Evolutionary conservation across 116 monocot species (phyloP).

Genomic region (Zostera marina): DNA sequence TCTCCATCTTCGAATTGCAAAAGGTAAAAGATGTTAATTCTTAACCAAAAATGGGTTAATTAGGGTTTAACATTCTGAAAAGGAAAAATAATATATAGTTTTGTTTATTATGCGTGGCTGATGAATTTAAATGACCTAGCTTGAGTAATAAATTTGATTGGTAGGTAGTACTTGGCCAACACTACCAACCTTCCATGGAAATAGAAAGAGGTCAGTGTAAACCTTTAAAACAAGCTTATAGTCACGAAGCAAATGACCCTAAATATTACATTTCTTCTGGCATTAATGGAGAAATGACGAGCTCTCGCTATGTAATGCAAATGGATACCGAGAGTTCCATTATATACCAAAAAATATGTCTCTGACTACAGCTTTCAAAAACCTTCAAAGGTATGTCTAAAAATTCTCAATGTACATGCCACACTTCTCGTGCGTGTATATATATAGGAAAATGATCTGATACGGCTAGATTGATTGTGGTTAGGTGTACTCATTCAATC

Average conservation of each 20-base stretch:
- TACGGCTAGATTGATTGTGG: too few species aligned
- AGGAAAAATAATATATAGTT: too few species aligned
- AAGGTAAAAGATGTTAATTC: neutral
- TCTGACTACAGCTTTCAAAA: constrained; percentile 40
- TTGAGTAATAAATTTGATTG: neutral
- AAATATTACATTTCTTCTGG: constrained; percentile 27
- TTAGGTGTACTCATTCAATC: too few species aligned
- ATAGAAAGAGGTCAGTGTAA: constrained; percentile 24
- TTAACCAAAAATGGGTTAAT: neutral
- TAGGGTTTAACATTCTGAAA: too few species aligned
- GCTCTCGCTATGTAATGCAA: constrained; percentile 23
- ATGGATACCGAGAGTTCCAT: constrained; percentile 46
- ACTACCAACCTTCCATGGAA: constrained; percentile 29
- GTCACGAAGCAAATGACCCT: constrained; percentile 19
- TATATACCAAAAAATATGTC: constrained; percentile 36
- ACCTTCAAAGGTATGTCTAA: constrained; percentile 22
- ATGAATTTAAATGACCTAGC: too few species aligned
- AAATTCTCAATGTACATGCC: too few species aligned
- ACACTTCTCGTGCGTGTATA: too few species aligned
- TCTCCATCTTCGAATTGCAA: constrained; percentile 13
- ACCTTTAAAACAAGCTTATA: constrained; percentile 18
- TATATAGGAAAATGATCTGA: too few species aligned
- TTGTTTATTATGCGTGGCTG: too few species aligned
- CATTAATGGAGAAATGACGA: constrained; percentile 11
- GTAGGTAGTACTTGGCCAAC: constrained; percentile 33